A percentile compares a stretch with the other conserved stretches of the same genome.
These are phyloP conservation scores for Yamadazyma membranifaciens DNA, from an alignment of 1,139 yeast species.

Conservation along the genomic window DNA sequence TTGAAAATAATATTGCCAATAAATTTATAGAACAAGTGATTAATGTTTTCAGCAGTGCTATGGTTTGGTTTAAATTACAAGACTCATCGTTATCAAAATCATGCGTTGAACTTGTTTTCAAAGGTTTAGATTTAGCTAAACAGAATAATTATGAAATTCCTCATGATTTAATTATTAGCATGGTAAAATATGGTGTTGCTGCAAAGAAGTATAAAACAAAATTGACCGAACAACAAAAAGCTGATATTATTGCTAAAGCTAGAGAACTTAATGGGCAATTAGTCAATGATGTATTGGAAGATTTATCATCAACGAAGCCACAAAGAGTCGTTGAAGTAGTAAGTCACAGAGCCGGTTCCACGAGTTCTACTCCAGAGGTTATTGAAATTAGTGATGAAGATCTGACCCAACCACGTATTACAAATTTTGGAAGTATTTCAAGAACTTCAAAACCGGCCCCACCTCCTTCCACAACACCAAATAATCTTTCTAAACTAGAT, in stretches of 20 bases:
- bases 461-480: slow-evolving; percentile 33
- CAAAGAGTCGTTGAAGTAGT: not conserved
- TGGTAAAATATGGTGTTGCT: slow-evolving; percentile 64
- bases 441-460: slow-evolving; percentile 38
- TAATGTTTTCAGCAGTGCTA: slow-evolving; percentile 57
- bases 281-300: slow-evolving; percentile 48
- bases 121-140: slow-evolving; percentile 62
- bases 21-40: slow-evolving; percentile 35
- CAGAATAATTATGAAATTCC: slow-evolving; percentile 50
- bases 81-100: slow-evolving; percentile 72
- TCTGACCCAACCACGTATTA: slow-evolving; percentile 46
- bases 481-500: slow-evolving; percentile 38
- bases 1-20: not conserved
- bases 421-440: slow-evolving; percentile 45
- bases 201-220: slow-evolving; percentile 67
- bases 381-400: not conserved
- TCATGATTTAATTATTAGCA: slow-evolving; percentile 44
- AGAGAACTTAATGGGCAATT: slow-evolving; percentile 49
- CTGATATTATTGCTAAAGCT: slow-evolving; percentile 57
- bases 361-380: slow-evolving; percentile 2
- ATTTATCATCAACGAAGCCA: not conserved
- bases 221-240: slow-evolving; percentile 57
- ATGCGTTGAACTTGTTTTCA: slow-evolving; percentile 69
- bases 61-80: slow-evolving; percentile 79
- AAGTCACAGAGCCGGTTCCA: not conserved